These are phyloP conservation scores for Coemansia sp. DNA, from an alignment of 371 early-diverging fungal genomes.

Conservation along the genomic window DNA sequence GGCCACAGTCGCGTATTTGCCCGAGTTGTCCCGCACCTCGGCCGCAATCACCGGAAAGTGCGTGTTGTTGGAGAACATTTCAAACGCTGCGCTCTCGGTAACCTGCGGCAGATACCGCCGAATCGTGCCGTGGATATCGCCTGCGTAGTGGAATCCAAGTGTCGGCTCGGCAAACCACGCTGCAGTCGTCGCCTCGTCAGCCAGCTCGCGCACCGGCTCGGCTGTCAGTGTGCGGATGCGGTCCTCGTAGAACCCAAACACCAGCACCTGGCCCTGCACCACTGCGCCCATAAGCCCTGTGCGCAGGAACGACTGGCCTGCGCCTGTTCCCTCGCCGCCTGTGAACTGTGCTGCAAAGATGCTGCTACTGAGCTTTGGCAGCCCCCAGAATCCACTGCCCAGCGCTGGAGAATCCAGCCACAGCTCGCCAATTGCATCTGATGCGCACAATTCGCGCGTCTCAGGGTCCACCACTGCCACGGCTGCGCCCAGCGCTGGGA, in stretches of 20 bases:
- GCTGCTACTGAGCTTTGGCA: slow-evolving; percentile 68
- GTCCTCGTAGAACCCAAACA: slow-evolving; percentile 76
- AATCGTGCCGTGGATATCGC: slow-evolving; percentile 39
- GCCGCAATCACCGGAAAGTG: slow-evolving; percentile 68
- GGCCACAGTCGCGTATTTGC: slow-evolving; percentile 56
- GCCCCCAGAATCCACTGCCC: slow-evolving; percentile 78
- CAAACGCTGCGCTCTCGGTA: slow-evolving; percentile 59
- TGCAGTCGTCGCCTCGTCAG: not conserved
- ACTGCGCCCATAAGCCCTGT: slow-evolving; percentile 79
- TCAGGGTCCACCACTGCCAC: slow-evolving; percentile 84
- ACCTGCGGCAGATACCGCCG: slow-evolving; percentile 31
- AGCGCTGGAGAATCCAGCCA: slow-evolving; percentile 78
- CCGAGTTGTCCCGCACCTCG: slow-evolving; percentile 57
- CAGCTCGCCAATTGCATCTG: slow-evolving; percentile 79
- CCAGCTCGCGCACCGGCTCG: slow-evolving; percentile 52
- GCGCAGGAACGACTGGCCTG: slow-evolving; percentile 54
- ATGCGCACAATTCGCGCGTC: slow-evolving; percentile 67
- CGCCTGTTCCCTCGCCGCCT: slow-evolving; percentile 52
- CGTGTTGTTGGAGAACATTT: slow-evolving; percentile 60
- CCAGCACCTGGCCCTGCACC: slow-evolving; percentile 66
- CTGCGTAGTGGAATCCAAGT: slow-evolving; percentile 43
- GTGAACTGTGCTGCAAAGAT: slow-evolving; percentile 67
- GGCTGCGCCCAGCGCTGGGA: slow-evolving; percentile 49
- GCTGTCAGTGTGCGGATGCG: slow-evolving; percentile 56
- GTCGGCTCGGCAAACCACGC: slow-evolving; percentile 31